A percentile compares a stretch with the other conserved stretches of the same genome.
phyloP scores from a whole-genome alignment of 768 basidiomycete genomes.

The Clitopilus passeckerianus region DNA sequence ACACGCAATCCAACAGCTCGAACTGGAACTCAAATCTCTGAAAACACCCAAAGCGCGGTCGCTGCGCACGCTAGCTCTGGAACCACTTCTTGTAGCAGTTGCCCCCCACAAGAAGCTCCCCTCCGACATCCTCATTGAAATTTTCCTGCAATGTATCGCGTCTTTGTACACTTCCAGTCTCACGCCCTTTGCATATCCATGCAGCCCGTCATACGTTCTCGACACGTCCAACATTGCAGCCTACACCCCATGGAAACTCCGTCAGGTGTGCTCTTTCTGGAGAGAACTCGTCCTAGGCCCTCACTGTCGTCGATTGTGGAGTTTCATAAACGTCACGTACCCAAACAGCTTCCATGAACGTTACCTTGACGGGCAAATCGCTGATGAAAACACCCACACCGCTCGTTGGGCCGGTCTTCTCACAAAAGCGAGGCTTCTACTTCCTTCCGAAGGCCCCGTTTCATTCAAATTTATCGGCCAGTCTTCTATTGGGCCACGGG shows the following conservation, averaged over 20 bases:
- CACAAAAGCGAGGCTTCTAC: background rate
- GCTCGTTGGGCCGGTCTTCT: background rate
- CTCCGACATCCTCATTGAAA: background rate
- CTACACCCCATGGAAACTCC: background rate
- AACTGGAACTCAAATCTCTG: background rate
- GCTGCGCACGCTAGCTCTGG: background rate
- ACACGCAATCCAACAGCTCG: background rate
- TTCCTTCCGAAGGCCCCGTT: background rate
- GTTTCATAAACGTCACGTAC: background rate
- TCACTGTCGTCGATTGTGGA: background rate
- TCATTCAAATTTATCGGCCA: background rate
- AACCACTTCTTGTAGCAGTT: background rate
- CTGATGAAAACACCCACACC: background rate
- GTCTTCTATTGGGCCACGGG: background rate
- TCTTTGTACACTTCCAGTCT: background rate
- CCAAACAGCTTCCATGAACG: background rate
- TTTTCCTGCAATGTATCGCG: background rate
- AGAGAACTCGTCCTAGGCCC: background rate
- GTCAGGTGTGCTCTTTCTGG: background rate
- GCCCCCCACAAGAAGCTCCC: background rate
- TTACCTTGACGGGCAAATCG: background rate
- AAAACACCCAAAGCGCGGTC: background rate
- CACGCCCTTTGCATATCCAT: no score
- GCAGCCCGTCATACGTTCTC: background rate
- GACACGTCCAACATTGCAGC: background rate